A percentile compares a stretch with the other conserved stretches of the same genome.
Conservation (phyloP, 306 rosid species). For the Citrullus mucosospermus region DNA sequence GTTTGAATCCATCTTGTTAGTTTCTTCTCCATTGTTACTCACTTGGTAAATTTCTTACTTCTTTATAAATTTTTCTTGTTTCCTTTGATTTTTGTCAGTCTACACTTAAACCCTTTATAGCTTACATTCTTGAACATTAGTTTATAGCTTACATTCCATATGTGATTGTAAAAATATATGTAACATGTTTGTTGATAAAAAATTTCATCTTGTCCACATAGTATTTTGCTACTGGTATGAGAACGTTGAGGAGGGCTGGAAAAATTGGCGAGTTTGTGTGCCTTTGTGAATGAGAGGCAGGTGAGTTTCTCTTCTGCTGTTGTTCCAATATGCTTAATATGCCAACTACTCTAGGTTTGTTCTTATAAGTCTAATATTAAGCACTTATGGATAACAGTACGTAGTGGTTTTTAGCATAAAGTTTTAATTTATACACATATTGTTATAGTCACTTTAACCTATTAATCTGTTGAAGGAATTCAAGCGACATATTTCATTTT, state of each 20-base stretch:
- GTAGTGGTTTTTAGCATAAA: background rate
- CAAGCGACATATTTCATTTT: background rate
- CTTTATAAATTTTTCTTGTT: no score
- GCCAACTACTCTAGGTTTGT: no score
- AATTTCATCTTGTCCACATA: background rate
- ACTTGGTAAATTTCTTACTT: no score
- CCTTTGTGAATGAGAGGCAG: no score
- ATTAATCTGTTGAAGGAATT: background rate
- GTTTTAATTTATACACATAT: background rate
- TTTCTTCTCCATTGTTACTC: no score
- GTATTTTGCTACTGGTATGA: conserved; percentile 57
- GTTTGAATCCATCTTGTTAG: no score
- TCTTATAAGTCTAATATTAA: background rate
- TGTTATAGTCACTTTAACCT: background rate
- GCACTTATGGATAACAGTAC: background rate
- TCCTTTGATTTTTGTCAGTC: no score
- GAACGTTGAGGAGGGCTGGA: conserved; percentile 81
- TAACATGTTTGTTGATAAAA: background rate
- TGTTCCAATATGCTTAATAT: no score
- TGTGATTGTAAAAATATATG: background rate
- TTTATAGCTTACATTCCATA: no score
- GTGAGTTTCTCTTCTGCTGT: no score
- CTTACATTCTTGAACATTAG: no score
- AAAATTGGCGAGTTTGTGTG: conserved; percentile 58
- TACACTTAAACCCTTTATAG: no score